phyloP scores from a whole-genome alignment of 1,284 basidiomycete genomes.

The Ceratobasidium sp. region DNA sequence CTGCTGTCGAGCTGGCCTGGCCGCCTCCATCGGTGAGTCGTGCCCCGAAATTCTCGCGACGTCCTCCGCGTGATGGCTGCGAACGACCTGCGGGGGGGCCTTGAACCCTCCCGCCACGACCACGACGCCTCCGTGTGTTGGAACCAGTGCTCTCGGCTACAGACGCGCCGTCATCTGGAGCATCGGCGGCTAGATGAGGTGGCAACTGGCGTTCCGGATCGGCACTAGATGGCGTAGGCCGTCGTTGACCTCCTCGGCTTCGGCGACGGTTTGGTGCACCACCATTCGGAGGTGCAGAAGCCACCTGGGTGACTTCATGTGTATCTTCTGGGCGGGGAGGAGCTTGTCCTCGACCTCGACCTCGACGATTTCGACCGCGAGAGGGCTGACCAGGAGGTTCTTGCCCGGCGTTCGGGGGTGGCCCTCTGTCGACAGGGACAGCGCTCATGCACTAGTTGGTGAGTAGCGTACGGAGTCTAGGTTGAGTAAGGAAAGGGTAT shows the following conservation, averaged over 20 bases:
- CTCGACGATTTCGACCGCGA: conserved; percentile 28
- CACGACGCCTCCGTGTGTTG: conserved; percentile 9
- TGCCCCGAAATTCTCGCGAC: conserved; percentile 42
- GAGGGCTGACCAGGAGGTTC: conserved; percentile 16
- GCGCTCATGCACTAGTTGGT: conserved; percentile 39
- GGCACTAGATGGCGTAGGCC: conserved; percentile 19
- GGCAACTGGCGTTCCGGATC: conserved; percentile 29
- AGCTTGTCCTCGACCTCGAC: conserved; percentile 38
- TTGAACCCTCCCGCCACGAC: conserved; percentile 10
- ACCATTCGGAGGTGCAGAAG: neutral
- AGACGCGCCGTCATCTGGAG: conserved; percentile 32
- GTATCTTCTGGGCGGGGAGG: conserved; percentile 39
- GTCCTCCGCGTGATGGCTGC: conserved; percentile 18
- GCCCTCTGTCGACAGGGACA: conserved; percentile 32
- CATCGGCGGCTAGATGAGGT: conserved; percentile 20
- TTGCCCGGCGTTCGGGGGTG: conserved; percentile 31
- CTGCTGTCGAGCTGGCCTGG: neutral
- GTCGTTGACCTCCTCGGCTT: conserved; percentile 24
- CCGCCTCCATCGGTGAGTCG: conserved; percentile 23
- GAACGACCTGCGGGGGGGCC: conserved; percentile 1
- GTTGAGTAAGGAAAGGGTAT: neutral
- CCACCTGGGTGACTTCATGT: neutral
- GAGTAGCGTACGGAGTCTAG: neutral
- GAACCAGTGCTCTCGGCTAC: conserved; percentile 34
- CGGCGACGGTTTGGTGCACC: conserved; percentile 11